phyloP scores from a whole-genome alignment of 345 rosid species.

The Luvunga scandens region DNA sequence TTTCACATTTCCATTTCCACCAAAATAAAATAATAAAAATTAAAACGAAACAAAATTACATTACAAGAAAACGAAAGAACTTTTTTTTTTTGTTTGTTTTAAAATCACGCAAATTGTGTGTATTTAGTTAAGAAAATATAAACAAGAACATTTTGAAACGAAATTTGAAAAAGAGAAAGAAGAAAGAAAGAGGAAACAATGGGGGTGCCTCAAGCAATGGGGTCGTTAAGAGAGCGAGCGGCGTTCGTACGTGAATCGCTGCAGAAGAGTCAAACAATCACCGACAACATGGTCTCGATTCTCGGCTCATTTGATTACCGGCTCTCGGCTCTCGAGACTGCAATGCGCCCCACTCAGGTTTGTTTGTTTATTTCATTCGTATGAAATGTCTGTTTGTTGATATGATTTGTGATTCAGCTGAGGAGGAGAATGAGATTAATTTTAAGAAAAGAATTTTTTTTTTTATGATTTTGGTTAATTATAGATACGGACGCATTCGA shows the following conservation, averaged over 20 bases:
- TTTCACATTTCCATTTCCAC: background rate
- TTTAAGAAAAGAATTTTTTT: background rate
- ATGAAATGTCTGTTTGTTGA: too few relatives aligned
- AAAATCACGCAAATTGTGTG: background rate
- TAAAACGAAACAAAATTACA: background rate
- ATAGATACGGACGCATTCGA: conserved; percentile 89
- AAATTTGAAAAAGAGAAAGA: background rate
- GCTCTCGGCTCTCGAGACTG: conserved; percentile 96
- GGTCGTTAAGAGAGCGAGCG: conserved; percentile 56
- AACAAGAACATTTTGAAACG: background rate
- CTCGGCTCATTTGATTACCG: conserved; percentile 97
- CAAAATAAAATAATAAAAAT: background rate
- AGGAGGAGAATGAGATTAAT: too few relatives aligned
- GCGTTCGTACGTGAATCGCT: conserved; percentile 60
- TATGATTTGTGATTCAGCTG: too few relatives aligned
- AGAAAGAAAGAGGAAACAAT: too few relatives aligned
- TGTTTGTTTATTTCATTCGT: background rate
- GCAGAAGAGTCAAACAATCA: conserved; percentile 80
- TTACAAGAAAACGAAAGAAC: background rate
- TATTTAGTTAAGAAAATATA: too few relatives aligned
- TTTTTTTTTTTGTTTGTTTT: too few relatives aligned
- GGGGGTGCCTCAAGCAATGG: conserved; percentile 39
- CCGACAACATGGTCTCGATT: conserved; percentile 89
- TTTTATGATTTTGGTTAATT: background rate
- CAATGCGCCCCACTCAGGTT: conserved; percentile 98